phyloP scores from a whole-genome alignment of 495 filamentous ascomycete species.

The Hypoxylon fragiforme region DNA sequence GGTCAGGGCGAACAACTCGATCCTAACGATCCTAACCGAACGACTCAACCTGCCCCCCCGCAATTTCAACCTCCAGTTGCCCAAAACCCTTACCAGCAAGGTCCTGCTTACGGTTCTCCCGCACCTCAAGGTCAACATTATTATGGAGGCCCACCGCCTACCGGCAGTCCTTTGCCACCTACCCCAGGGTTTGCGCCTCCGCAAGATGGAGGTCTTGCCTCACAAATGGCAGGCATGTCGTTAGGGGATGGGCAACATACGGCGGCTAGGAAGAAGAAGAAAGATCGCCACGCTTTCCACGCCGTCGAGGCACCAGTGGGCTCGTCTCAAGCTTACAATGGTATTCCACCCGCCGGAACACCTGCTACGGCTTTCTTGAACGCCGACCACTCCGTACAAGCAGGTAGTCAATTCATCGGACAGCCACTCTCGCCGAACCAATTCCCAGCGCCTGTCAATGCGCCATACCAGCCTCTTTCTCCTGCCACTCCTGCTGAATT shows the following conservation, averaged over 20 bases:
- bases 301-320: slow-evolving; percentile 71
- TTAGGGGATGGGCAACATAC: slow-evolving; percentile 60
- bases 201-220: slow-evolving; percentile 63
- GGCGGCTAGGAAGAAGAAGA: slow-evolving; percentile 75
- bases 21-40: slow-evolving; percentile 63
- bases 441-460: slow-evolving; percentile 63
- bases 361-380: slow-evolving; percentile 71
- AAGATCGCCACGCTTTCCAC: slow-evolving; percentile 92
- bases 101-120: slow-evolving; percentile 49
- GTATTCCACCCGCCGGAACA: slow-evolving; percentile 61
- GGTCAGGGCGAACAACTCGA: slow-evolving; percentile 64
- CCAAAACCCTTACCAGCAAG: slow-evolving; percentile 64
- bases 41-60: slow-evolving; percentile 59
- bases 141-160: slow-evolving; percentile 39
- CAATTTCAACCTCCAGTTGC: slow-evolving; percentile 57
- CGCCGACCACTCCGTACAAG: slow-evolving; percentile 52
- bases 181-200: slow-evolving; percentile 43
- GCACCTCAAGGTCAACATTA: slow-evolving; percentile 42
- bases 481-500: slow-evolving; percentile 60
- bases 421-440: slow-evolving; percentile 41
- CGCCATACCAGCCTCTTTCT: slow-evolving; percentile 59
- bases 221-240: slow-evolving; percentile 85
- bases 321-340: slow-evolving; percentile 67
- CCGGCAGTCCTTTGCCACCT: slow-evolving; percentile 38
- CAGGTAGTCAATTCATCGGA: slow-evolving; percentile 33